Evolutionary conservation across 106 monocot species (phyloP), one percentile per base, ranked within the genome.

Genomic region (Acorus calamus): DNA sequence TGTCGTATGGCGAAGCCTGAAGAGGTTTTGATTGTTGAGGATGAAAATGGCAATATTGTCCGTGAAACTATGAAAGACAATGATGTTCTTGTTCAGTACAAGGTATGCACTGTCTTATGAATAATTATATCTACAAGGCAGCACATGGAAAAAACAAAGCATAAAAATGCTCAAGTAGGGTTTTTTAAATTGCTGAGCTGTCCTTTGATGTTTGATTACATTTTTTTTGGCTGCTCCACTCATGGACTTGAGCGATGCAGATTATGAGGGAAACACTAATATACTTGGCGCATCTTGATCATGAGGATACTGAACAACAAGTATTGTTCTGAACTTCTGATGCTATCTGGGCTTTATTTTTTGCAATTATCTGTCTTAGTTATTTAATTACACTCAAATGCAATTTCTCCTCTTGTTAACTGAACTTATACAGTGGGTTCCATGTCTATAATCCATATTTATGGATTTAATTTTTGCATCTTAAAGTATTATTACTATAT

Each of bases 1-100:
- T 88, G 92, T 73, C 88, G 98, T 9, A 99, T 99, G 98, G 98
- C 98, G 50, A 99, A 99, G 50, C 98, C 98, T 51, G 98, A 99
- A 67, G 98, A 99, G 69, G 92, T 99, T 72, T 56, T 99, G 10
- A 92, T 99, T 69, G 98, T 99, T 65, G 98, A 99, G 73, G 98
- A 99, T 76, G 98, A 99, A 78, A 99, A 99, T 83, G 98, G 98
- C 2, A 99, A 99, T 60, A 99, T 99, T 68, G 98, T 99, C 11
- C 91, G 98, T 49, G 98, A 99, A 78, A 99, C 98, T 45, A 79
- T 99, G 92, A 99, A 92, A 69, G 98, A 99, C 71, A 87, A 92
- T 69, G 98, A 99, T 74, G 92, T 99, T 46, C 98, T 99, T 73
- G 88, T 99, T 55, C 98, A 99, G 62, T 99, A 99, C 67, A 99